Conservation (phyloP, 257 asterid species). For the Lithospermum erythrorhizon region DNA sequence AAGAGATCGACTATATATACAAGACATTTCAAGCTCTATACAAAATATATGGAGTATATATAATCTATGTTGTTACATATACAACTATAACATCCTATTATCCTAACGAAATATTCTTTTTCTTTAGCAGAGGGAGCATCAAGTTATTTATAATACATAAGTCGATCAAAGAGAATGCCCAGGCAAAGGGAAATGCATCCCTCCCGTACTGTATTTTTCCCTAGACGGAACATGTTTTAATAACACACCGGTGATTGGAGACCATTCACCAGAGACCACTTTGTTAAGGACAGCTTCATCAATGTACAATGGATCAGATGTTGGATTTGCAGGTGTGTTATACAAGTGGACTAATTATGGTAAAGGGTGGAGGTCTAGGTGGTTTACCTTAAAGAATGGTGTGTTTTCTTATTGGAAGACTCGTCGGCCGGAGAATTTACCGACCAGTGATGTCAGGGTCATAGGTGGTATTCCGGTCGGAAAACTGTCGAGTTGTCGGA, state of each 20-base stretch:
- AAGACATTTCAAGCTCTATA: too few relatives aligned
- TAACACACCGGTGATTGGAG: constrained; percentile 40
- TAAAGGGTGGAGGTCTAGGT: constrained; percentile 94
- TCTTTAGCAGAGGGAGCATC: too few relatives aligned
- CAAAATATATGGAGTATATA: too few relatives aligned
- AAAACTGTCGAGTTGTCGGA: too few relatives aligned
- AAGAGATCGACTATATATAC: too few relatives aligned
- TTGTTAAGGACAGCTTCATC: constrained; percentile 60
- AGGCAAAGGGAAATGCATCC: constrained; percentile 93
- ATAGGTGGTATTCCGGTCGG: constrained; percentile 17
- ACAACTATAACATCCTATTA: too few relatives aligned
- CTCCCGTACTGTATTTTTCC: constrained; percentile 65
- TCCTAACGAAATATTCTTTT: too few relatives aligned
- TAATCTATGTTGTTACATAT: too few relatives aligned
- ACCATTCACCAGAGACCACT: constrained; percentile 54
- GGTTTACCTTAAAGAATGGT: constrained; percentile 74
- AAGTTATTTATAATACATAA: too few relatives aligned
- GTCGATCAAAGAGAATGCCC: too few relatives aligned
- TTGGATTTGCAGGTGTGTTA: constrained; percentile 41
- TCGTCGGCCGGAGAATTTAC: constrained; percentile 39
- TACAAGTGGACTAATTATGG: constrained; percentile 91
- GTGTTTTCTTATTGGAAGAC: constrained; percentile 67
- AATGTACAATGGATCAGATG: constrained; percentile 47
- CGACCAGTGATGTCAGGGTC: constrained; percentile 27
- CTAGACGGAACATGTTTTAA: constrained; percentile 30